Conservation (phyloP, 179 eudicot genomes). For the Beta corolliflora region DNA sequence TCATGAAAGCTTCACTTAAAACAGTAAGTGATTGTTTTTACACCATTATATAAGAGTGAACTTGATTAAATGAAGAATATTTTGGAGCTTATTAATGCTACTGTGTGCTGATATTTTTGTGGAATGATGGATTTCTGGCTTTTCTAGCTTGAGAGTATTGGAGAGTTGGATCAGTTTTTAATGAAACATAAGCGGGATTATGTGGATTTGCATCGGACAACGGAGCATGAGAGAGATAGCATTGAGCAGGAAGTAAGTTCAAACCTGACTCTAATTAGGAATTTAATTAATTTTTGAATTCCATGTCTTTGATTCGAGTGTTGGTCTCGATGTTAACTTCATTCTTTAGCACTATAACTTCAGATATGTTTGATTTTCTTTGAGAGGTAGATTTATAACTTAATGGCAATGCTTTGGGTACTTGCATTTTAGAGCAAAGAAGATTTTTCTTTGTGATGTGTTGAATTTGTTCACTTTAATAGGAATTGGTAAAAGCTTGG, state of each 20-base stretch:
- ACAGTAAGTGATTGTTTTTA: conserved; percentile 48
- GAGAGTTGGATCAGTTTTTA: conserved; percentile 69
- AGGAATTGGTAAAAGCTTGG: not conserved
- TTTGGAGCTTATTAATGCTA: not conserved
- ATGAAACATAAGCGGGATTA: conserved; percentile 86
- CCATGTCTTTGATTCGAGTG: not conserved
- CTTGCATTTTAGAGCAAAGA: not conserved
- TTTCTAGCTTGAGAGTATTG: conserved; percentile 82
- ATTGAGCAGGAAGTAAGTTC: conserved; percentile 93
- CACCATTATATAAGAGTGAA: not conserved
- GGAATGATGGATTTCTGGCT: conserved; percentile 7
- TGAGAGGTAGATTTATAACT: not conserved
- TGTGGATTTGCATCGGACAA: conserved; percentile 84
- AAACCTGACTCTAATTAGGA: not conserved
- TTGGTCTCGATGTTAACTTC: not conserved
- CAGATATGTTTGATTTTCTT: too few species aligned
- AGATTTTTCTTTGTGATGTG: not conserved
- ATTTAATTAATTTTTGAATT: not conserved
- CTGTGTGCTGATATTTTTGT: conserved; percentile 8
- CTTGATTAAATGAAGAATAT: not conserved
- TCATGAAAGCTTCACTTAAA: conserved; percentile 75
- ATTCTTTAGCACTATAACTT: not conserved
- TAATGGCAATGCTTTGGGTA: not conserved
- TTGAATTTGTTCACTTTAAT: not conserved
- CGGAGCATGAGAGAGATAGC: conserved; percentile 92